Evolutionary conservation across 805 yeast genomes (phyloP).

Genomic region (Cyberlindnera meyerae): DNA sequence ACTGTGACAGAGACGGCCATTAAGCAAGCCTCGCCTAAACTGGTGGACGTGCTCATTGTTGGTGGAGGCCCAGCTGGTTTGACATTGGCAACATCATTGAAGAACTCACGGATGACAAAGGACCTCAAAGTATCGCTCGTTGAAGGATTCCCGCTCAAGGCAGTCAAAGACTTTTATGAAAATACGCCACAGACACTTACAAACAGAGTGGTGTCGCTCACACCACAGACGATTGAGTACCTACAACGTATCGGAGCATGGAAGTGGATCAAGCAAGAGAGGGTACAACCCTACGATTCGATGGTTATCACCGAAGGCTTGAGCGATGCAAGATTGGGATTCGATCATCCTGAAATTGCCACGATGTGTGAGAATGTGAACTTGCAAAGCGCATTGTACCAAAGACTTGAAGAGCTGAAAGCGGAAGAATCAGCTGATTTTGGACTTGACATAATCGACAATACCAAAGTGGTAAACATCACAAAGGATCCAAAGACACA

Average conservation of each 20-base stretch:
- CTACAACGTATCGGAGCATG: constrained; percentile 72
- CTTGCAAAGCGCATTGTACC: constrained; percentile 68
- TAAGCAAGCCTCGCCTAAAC: constrained; percentile 13
- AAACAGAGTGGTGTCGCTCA: constrained; percentile 80
- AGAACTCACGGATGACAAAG: constrained; percentile 57
- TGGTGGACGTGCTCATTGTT: constrained; percentile 72
- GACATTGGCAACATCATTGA: constrained; percentile 76
- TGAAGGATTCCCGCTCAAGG: constrained; percentile 62
- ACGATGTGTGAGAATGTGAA: constrained; percentile 88
- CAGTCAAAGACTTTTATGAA: constrained; percentile 40
- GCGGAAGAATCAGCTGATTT: constrained; percentile 12
- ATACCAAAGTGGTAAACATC: constrained; percentile 62
- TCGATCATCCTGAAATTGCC: constrained; percentile 63
- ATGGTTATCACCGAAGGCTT: constrained; percentile 84
- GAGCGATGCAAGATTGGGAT: constrained; percentile 63
- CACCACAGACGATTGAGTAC: constrained; percentile 71
- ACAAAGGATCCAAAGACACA: constrained; percentile 34
- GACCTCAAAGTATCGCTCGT: constrained; percentile 61
- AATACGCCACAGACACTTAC: constrained; percentile 46
- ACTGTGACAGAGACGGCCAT: constrained; percentile 7
- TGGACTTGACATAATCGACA: constrained; percentile 48
- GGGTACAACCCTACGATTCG: constrained; percentile 75
- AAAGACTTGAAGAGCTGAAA: constrained; percentile 42
- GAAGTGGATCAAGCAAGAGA: constrained; percentile 59
- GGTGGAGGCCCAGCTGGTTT: constrained; percentile 99